Evolutionary conservation across 1,284 basidiomycete species (phyloP).

Genomic region (Sphaerobolus stellatus): DNA sequence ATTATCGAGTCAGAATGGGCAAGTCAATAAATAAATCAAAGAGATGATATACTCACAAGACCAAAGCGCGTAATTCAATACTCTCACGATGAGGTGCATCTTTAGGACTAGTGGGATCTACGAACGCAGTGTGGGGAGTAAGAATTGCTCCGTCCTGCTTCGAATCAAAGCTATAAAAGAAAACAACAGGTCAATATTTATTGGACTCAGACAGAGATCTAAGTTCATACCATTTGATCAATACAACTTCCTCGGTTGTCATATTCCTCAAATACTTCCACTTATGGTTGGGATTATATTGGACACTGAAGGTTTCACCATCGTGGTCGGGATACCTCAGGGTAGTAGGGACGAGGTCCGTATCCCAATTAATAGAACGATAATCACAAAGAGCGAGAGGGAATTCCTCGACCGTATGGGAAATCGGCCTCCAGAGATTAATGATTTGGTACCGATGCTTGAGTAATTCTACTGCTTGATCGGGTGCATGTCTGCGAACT

Average conservation of each 20-base stretch:
- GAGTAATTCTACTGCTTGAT: slow-evolving; percentile 40
- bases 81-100: slow-evolving; percentile 53
- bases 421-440: slow-evolving; percentile 71
- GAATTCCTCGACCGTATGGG: slow-evolving; percentile 36
- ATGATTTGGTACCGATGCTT: slow-evolving; percentile 61
- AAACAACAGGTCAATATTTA: slow-evolving; percentile 12
- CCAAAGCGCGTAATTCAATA: slow-evolving; percentile 57
- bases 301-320: slow-evolving; percentile 59
- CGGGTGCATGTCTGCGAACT: slow-evolving; percentile 53
- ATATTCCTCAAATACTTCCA: slow-evolving; percentile 68
- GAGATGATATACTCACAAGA: slow-evolving; percentile 56
- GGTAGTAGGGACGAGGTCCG: slow-evolving; percentile 50
- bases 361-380: slow-evolving; percentile 46
- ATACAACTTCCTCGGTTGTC: slow-evolving; percentile 59
- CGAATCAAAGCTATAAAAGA: slow-evolving; percentile 47
- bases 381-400: slow-evolving; percentile 39
- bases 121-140: slow-evolving; percentile 61
- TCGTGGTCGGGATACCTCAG: slow-evolving; percentile 53
- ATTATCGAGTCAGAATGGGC: too few species aligned
- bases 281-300: slow-evolving; percentile 50
- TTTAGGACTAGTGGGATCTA: slow-evolving; percentile 52
- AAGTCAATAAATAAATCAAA: too few species aligned
- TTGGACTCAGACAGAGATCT: not conserved
- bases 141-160: slow-evolving; percentile 50
- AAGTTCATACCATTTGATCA: slow-evolving; percentile 65